phyloP scores from a whole-genome alignment of 768 basidiomycete species.

The Daedaleopsis nitida region DNA sequence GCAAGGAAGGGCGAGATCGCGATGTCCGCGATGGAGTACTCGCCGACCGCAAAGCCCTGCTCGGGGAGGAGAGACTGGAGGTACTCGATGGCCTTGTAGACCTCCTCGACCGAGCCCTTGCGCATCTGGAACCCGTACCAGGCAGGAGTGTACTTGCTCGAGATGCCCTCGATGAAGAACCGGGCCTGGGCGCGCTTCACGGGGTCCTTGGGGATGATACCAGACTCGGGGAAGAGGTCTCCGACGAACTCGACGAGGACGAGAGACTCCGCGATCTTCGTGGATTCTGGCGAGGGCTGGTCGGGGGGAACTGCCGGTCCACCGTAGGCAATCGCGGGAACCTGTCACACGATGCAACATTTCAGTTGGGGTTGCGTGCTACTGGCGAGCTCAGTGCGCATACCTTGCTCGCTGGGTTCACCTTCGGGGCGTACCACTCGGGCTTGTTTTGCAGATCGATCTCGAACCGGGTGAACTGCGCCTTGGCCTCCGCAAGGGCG shows the following conservation, averaged over 20 bases:
- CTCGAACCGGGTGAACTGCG: constrained; percentile 51
- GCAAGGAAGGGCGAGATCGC: constrained; percentile 62
- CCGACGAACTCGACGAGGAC: constrained; percentile 69
- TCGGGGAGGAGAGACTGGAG: constrained; percentile 53
- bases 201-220: constrained; percentile 56
- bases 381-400: not conserved
- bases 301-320: constrained; percentile 58
- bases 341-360: constrained; percentile 26
- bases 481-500: constrained; percentile 59
- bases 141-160: constrained; percentile 45
- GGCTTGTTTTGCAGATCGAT: constrained; percentile 69
- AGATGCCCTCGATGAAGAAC: constrained; percentile 61
- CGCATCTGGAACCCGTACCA: constrained; percentile 40
- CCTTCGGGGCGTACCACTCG: constrained; percentile 64
- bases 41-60: constrained; percentile 45
- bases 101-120: constrained; percentile 42
- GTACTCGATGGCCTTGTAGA: constrained; percentile 46
- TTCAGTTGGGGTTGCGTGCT: not conserved
- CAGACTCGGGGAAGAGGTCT: constrained; percentile 52
- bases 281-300: constrained; percentile 58
- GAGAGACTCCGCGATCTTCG: constrained; percentile 65
- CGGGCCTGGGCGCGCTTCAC: constrained; percentile 59
- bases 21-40: constrained; percentile 65
- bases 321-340: constrained; percentile 63
- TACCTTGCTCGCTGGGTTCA: constrained; percentile 71